These are phyloP conservation scores for Trichophyton benhamiae DNA, from an alignment of 2,329 filamentous ascomycete species.

Conservation along the genomic window DNA sequence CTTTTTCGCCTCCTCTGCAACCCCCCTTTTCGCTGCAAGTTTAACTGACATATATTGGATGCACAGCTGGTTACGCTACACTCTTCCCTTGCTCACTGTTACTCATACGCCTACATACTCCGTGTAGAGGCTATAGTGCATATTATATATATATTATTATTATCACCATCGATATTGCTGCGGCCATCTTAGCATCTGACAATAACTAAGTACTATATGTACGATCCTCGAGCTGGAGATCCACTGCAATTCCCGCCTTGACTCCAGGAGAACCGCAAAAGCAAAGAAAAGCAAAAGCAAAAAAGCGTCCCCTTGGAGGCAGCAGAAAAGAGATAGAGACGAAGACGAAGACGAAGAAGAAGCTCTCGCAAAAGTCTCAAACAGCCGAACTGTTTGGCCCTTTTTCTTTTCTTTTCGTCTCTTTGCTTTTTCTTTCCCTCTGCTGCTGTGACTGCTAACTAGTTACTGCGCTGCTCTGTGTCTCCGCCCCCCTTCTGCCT, in stretches of 20 bases:
- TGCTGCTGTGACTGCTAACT: neutral
- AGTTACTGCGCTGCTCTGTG: no score
- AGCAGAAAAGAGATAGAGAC: no score
- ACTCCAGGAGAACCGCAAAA: neutral
- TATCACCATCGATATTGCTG: neutral
- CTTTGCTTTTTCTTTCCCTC: neutral
- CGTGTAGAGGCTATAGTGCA: no score
- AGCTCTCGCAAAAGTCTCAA: neutral
- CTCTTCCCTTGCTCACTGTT: no score
- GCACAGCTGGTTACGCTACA: no score
- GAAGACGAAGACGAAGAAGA: neutral
- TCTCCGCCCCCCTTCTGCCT: neutral
- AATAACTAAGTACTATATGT: neutral
- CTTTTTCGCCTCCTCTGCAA: neutral
- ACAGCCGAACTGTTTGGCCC: constrained; percentile 1
- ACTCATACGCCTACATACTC: no score
- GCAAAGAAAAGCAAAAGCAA: no score
- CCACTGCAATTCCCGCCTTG: neutral
- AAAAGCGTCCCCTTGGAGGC: no score
- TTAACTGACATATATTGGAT: no score
- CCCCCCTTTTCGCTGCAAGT: no score
- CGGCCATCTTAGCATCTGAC: neutral
- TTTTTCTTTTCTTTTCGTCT: neutral
- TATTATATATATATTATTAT: neutral
- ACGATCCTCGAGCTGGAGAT: neutral